Base-by-base conservation (phyloP, 805 yeast genomes). In the Barnettozyma vustinii region DNA sequence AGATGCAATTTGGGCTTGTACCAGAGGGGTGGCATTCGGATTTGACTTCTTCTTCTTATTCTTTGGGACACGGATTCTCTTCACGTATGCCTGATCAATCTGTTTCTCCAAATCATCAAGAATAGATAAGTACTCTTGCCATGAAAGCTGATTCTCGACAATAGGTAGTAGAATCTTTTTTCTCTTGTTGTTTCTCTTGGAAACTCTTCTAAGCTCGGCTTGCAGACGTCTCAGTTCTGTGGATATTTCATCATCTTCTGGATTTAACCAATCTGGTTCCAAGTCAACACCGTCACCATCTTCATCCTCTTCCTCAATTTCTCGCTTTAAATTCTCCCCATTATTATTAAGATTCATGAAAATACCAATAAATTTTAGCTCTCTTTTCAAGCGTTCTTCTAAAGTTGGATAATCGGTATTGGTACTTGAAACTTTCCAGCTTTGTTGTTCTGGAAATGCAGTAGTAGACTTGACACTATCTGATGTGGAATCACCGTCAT, bases 21-120 rank as follows among this genome's bases (percentile, higher is more conserved):
- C 61, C 16, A 71, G 66, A 36, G 66, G 68, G 46, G 59, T 65
- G 15, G 55, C 53, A 53, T 62, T 50, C 42, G 61, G 32, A 49
- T 25, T 55, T 48, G 60, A 58, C 37, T 62, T 65, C 53, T 70
- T 69, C 61, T 72, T 72, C 50, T 70, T 71, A 48, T 65, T 68
- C 54, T 71, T 85, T 49, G 89, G 83, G 8, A 82, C 88, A 57
- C 90, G 81, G 48, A 86, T 76, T 51, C 97, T 74, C 65, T 90
- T 86, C 54, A 86, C 70, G 63, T 91, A 94, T 19, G 96, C 91
- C 65, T 88, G 97, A 63, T 94, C 99, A 35, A 94, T 91, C 67
- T 94, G 99, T 64, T 92, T 94, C 65, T 94, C 97, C 56, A 94
- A 73, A 62, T 94, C 98, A 49, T 94, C 98, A 51, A 90, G 67